Evolutionary conservation across 106 monocot species (phyloP).

Genomic region (Platanthera zijinensis): DNA sequence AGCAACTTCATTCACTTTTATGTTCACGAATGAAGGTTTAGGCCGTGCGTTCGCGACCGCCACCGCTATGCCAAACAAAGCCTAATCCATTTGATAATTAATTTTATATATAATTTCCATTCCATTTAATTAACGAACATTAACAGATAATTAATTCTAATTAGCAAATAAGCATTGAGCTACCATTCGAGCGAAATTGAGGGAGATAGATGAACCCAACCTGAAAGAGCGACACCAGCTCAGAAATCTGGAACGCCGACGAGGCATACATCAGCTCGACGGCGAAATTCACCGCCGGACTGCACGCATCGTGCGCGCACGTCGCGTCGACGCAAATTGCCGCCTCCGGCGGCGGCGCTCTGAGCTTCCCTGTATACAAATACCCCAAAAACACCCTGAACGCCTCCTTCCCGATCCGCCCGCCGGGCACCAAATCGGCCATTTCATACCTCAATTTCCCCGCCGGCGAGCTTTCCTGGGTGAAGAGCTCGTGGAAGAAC

Average conservation of each 20-base stretch:
- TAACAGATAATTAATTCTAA: no score
- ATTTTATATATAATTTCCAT: no score
- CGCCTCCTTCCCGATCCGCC: constrained; percentile 64
- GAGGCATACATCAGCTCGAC: constrained; percentile 87
- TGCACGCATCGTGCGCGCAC: constrained; percentile 81
- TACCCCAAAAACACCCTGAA: constrained; percentile 69
- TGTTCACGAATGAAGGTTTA: no score
- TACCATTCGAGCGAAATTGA: neutral
- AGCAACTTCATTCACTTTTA: no score
- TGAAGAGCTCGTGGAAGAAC: constrained; percentile 52
- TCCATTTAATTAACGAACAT: no score
- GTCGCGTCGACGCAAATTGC: constrained; percentile 52
- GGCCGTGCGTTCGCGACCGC: no score
- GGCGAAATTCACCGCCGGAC: constrained; percentile 62
- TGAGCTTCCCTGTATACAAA: constrained; percentile 81
- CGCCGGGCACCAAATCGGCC: constrained; percentile 40
- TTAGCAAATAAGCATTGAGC: no score
- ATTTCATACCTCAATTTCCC: constrained; percentile 50
- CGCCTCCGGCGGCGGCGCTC: constrained; percentile 41
- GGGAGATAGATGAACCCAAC: constrained; percentile 15
- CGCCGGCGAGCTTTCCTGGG: neutral
- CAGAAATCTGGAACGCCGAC: constrained; percentile 59
- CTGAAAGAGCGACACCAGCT: constrained; percentile 81
- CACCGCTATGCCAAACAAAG: no score
- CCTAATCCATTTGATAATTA: no score